Conservation (phyloP, 176 grass and related monocot genomes). For the Saccharum spontaneum region DNA sequence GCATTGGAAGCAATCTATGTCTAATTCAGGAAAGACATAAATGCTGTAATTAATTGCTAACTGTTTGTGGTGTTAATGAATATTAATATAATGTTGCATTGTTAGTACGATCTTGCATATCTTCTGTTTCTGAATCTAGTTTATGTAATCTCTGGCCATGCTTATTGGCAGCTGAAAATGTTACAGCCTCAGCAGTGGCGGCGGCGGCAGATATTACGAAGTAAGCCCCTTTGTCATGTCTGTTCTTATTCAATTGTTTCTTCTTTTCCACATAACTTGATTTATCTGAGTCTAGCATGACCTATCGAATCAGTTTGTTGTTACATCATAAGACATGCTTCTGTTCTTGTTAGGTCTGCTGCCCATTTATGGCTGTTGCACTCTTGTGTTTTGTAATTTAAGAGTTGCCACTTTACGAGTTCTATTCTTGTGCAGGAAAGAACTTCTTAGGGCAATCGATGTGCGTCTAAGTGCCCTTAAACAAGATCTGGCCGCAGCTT, state of each 20-base stretch:
- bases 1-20: neutral
- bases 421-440: constrained; percentile 57
- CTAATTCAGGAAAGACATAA: constrained; percentile 25
- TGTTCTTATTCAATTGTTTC: constrained; percentile 23
- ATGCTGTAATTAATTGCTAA: constrained; percentile 1
- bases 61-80: neutral
- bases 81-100: constrained; percentile 22
- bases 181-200: constrained; percentile 54
- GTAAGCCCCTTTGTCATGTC: constrained; percentile 47
- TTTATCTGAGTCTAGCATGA: constrained; percentile 17
- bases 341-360: constrained; percentile 10
- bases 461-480: constrained; percentile 83
- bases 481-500: constrained; percentile 78
- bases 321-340: neutral
- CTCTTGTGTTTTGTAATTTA: constrained; percentile 3
- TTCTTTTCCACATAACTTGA: constrained; percentile 23
- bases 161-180: constrained; percentile 58
- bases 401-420: neutral
- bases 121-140: constrained; percentile 35
- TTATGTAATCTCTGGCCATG: constrained; percentile 28
- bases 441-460: constrained; percentile 90
- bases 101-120: constrained; percentile 4
- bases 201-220: constrained; percentile 90
- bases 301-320: neutral
- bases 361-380: constrained; percentile 1